These are phyloP conservation scores for Alternaria triticina DNA, from an alignment of 2,329 filamentous ascomycete genomes.

Conservation along the genomic window DNA sequence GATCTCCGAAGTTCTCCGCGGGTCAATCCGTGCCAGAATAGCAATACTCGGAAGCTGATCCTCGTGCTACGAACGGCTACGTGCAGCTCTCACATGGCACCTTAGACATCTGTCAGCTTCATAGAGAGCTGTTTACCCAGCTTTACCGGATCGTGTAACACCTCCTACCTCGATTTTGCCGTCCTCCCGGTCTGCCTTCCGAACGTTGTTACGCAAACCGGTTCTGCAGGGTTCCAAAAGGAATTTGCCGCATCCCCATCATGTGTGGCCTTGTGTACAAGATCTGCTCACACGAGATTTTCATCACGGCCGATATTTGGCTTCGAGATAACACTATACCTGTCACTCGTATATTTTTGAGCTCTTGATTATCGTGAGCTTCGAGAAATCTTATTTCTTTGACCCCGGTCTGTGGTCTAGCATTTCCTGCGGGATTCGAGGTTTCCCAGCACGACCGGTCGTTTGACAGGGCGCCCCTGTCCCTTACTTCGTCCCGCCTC, in stretches of 20 bases:
- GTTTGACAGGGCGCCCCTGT: conserved; percentile 8
- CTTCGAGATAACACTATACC: neutral
- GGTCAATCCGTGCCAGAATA: conserved; percentile 7
- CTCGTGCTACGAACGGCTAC: conserved; percentile 25
- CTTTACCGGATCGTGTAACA: conserved; percentile 7
- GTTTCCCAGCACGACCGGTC: neutral
- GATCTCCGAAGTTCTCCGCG: conserved; percentile 36
- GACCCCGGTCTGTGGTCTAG: neutral
- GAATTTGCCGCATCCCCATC: neutral
- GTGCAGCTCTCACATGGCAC: conserved; percentile 14
- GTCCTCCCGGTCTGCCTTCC: conserved; percentile 5
- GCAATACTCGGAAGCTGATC: conserved; percentile 23
- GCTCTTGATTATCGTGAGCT: neutral
- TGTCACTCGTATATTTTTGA: neutral
- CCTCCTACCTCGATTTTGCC: conserved; percentile 11
- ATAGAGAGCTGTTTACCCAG: neutral
- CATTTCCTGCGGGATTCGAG: neutral
- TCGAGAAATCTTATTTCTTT: neutral
- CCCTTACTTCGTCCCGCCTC: conserved; percentile 5
- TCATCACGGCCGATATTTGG: neutral
- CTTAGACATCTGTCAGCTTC: neutral
- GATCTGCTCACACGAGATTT: neutral
- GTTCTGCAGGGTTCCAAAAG: neutral
- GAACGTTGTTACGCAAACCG: conserved; percentile 22
- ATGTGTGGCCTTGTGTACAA: neutral